These are phyloP conservation scores for Yarrowia sp. DNA, from an alignment of 805 yeast species.

Conservation along the genomic window DNA sequence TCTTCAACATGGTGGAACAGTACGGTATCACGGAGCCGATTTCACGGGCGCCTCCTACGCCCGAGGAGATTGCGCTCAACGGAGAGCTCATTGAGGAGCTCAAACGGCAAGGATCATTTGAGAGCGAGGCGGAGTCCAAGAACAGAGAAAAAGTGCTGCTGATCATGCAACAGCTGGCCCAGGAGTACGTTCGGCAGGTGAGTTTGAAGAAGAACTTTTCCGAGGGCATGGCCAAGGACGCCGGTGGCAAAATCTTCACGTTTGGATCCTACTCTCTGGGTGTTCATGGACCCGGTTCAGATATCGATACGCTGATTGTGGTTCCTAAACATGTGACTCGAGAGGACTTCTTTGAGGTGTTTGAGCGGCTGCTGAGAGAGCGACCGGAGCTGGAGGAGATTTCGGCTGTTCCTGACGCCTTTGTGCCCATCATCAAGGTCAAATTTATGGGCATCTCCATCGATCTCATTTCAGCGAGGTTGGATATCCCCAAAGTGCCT, in stretches of 20 bases:
- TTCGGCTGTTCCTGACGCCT: conserved; percentile 93
- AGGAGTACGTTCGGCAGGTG: conserved; percentile 80
- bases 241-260: conserved; percentile 97
- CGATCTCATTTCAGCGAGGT: conserved; percentile 80
- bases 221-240: conserved; percentile 95
- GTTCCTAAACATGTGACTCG: conserved; percentile 94
- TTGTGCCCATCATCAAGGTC: conserved; percentile 92
- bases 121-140: conserved; percentile 76
- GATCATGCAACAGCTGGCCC: conserved; percentile 66
- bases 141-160: conserved; percentile 73
- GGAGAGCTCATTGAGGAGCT: conserved; percentile 75
- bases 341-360: conserved; percentile 83
- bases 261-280: conserved; percentile 94
- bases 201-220: conserved; percentile 84
- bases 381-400: conserved; percentile 87
- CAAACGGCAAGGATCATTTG: conserved; percentile 83
- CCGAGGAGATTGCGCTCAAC: conserved; percentile 72
- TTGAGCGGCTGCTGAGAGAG: conserved; percentile 63
- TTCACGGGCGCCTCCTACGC: conserved; percentile 79
- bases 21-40: conserved; percentile 82
- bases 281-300: conserved; percentile 97
- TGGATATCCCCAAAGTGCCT: conserved; percentile 84
- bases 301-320: conserved; percentile 94
- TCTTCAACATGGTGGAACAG: conserved; percentile 4
- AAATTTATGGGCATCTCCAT: conserved; percentile 89